A percentile compares a stretch with the other conserved stretches of the same genome.
Evolutionary conservation across 2,329 filamentous ascomycete genomes (phyloP).

Genomic region (Beauveria medogensis): DNA sequence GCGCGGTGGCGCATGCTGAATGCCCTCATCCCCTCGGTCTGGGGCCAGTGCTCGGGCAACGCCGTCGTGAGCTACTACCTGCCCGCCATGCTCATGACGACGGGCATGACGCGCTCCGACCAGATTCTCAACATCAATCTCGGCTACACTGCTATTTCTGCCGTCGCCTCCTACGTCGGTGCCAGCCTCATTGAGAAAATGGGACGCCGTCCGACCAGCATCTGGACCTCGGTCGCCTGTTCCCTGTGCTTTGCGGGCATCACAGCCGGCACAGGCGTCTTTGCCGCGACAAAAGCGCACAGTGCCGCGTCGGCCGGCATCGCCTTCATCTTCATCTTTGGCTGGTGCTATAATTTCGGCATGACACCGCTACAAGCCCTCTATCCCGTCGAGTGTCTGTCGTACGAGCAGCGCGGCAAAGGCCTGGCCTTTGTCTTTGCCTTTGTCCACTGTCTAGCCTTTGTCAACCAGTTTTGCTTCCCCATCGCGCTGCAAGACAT

Average conservation of each 20-base stretch:
- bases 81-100: constrained; percentile 39
- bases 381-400: constrained; percentile 34
- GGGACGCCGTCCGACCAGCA: constrained; percentile 42
- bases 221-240: constrained; percentile 38
- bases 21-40: constrained; percentile 15
- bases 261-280: constrained; percentile 39
- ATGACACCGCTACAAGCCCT: constrained; percentile 41
- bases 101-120: constrained; percentile 33
- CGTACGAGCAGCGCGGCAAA: constrained; percentile 31
- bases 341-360: constrained; percentile 34
- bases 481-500: constrained; percentile 34
- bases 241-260: constrained; percentile 32
- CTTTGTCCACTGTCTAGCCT: constrained; percentile 21
- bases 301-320: constrained; percentile 5
- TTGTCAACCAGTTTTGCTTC: constrained; percentile 32
- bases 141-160: constrained; percentile 39
- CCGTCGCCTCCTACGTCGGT: constrained; percentile 39
- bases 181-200: constrained; percentile 39
- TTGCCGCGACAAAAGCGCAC: constrained; percentile 11
- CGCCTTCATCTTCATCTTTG: constrained; percentile 36
- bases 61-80: constrained; percentile 41
- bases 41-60: constrained; percentile 39
- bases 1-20: neutral
- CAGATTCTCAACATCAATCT: constrained; percentile 39
- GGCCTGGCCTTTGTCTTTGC: constrained; percentile 31